A percentile compares a stretch with the other conserved stretches of the same genome.
These are phyloP conservation scores for Hortiboletus campestris DNA, from an alignment of 768 basidiomycete genomes.

Conservation along the genomic window DNA sequence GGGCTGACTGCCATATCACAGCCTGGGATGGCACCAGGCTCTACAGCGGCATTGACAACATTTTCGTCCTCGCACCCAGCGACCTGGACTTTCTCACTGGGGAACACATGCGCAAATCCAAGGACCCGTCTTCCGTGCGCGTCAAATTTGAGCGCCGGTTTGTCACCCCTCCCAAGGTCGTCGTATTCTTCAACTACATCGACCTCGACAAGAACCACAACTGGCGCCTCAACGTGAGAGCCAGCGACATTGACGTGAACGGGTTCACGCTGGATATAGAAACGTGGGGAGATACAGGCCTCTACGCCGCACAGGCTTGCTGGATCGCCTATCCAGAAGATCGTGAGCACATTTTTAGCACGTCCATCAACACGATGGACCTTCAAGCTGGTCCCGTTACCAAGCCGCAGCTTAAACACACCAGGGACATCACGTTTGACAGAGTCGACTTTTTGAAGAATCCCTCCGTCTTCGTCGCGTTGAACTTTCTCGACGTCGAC, in stretches of 20 bases:
- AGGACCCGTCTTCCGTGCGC: not conserved
- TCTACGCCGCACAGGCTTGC: not conserved
- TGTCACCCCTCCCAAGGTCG: constrained; percentile 13
- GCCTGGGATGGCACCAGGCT: not conserved
- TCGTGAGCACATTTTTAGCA: constrained; percentile 13
- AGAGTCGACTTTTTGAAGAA: constrained; percentile 9
- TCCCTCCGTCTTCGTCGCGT: constrained; percentile 13
- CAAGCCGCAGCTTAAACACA: not conserved
- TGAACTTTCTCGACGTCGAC: constrained; percentile 9
- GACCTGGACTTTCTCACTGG: too few species aligned
- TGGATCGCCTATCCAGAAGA: constrained; percentile 21
- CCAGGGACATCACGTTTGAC: constrained; percentile 2
- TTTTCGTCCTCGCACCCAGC: not conserved
- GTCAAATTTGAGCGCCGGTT: constrained; percentile 13
- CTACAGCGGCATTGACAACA: too few species aligned
- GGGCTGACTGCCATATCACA: not conserved
- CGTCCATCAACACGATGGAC: constrained; percentile 4
- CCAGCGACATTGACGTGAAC: constrained; percentile 4
- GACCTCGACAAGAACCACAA: constrained; percentile 4
- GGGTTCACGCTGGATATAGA: constrained; percentile 16
- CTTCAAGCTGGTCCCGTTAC: not conserved
- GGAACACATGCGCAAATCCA: too few species aligned
- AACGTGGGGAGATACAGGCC: constrained; percentile 4
- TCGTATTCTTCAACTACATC: constrained; percentile 13
- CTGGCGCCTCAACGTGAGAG: constrained; percentile 7